Conservation (phyloP, 306 rosid genomes). For the Crataegus laevigata region DNA sequence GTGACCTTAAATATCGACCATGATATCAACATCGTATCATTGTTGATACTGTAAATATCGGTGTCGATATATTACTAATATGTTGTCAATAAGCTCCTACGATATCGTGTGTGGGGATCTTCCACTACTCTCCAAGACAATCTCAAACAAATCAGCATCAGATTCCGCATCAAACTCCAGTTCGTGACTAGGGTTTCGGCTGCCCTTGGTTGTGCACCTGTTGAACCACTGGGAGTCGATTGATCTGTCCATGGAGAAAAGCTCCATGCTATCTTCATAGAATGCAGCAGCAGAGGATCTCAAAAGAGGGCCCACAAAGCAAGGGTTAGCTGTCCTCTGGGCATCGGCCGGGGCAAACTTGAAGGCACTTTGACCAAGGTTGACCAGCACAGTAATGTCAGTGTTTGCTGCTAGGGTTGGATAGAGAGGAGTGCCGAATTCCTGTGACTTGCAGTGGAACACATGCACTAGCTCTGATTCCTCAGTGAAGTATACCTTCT, state of each 20-base stretch:
- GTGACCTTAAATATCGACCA: background rate
- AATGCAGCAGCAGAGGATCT: constrained; percentile 29
- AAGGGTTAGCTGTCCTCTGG: constrained; percentile 85
- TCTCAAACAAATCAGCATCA: constrained; percentile 48
- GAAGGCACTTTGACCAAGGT: constrained; percentile 77
- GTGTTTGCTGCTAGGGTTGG: constrained; percentile 62
- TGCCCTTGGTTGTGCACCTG: constrained; percentile 29
- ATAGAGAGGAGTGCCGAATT: constrained; percentile 57
- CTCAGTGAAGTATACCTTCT: constrained; percentile 80
- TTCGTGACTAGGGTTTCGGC: constrained; percentile 12
- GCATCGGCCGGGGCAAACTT: constrained; percentile 72
- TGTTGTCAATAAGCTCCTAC: background rate
- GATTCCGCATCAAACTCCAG: constrained; percentile 33
- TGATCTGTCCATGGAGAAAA: constrained; percentile 75
- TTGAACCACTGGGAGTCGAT: constrained; percentile 72
- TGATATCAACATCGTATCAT: no score
- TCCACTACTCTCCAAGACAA: constrained; percentile 30
- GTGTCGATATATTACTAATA: background rate
- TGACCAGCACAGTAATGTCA: constrained; percentile 53
- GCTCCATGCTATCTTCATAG: constrained; percentile 82
- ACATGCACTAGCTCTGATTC: constrained; percentile 71
- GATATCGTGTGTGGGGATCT: constrained; percentile 15
- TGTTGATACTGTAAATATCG: background rate
- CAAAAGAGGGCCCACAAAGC: constrained; percentile 54
- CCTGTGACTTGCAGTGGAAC: constrained; percentile 63